Conservation (phyloP, 768 basidiomycete genomes). For the Mycena epipterygia region DNA sequence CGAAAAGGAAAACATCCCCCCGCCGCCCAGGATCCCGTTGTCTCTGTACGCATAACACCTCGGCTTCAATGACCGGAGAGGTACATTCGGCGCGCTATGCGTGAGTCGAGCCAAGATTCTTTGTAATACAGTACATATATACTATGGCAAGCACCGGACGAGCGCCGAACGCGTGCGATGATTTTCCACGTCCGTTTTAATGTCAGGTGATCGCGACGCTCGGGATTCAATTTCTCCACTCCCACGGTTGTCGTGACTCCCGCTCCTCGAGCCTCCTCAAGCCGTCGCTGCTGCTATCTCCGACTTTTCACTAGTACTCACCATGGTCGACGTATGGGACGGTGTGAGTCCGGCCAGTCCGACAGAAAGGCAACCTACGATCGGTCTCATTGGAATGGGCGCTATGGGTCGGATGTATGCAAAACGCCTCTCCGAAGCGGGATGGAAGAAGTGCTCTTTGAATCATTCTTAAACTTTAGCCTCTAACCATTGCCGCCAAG, state of each 20-base stretch:
- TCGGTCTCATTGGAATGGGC: slow-evolving; percentile 97
- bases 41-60: background rate
- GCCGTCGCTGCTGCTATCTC: too few relatives aligned
- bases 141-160: too few relatives aligned
- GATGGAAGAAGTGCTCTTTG: slow-evolving; percentile 84
- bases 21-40: background rate
- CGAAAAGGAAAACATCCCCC: slow-evolving; percentile 30
- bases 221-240: too few relatives aligned
- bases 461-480: slow-evolving; percentile 12
- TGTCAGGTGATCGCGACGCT: too few relatives aligned
- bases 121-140: too few relatives aligned
- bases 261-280: too few relatives aligned
- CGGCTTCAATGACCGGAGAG: background rate
- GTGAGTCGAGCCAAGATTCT: too few relatives aligned
- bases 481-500: slow-evolving; percentile 54
- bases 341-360: slow-evolving; percentile 10
- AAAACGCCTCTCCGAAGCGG: slow-evolving; percentile 77
- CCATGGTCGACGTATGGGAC: slow-evolving; percentile 4
- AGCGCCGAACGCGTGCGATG: too few relatives aligned
- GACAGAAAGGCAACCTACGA: slow-evolving; percentile 68
- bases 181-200: too few relatives aligned
- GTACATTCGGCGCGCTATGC: too few relatives aligned
- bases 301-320: too few relatives aligned
- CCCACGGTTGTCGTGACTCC: too few relatives aligned
- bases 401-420: slow-evolving; percentile 99